These are phyloP conservation scores for Spizellomyces punctatus DNA, from an alignment of 192 early-diverging fungal species.

Conservation along the genomic window DNA sequence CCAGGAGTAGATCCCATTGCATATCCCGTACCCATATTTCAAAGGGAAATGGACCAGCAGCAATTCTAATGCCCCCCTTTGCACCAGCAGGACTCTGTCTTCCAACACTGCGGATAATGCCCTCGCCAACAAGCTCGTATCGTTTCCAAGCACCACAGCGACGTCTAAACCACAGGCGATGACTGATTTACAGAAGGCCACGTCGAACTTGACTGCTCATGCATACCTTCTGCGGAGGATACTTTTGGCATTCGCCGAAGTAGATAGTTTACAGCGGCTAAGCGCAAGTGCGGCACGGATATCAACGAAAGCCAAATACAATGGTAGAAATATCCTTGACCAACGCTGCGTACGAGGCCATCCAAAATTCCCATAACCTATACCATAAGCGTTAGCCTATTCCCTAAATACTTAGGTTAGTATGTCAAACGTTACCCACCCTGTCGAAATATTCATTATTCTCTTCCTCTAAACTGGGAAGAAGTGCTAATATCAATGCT, in stretches of 20 bases:
- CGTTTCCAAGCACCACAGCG: slow-evolving; percentile 37
- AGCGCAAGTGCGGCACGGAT: slow-evolving; percentile 64
- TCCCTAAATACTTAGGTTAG: not conserved
- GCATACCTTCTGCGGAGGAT: slow-evolving; percentile 60
- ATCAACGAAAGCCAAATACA: slow-evolving; percentile 83
- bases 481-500: slow-evolving; percentile 75
- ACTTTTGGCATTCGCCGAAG: slow-evolving; percentile 72
- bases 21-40: slow-evolving; percentile 49
- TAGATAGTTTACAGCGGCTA: slow-evolving; percentile 79
- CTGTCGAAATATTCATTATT: slow-evolving; percentile 80
- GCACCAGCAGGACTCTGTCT: slow-evolving; percentile 80
- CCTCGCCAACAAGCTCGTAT: slow-evolving; percentile 68
- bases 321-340: slow-evolving; percentile 77
- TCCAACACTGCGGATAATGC: slow-evolving; percentile 72
- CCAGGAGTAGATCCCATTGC: not conserved
- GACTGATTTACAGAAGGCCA: not conserved
- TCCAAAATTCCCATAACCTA: slow-evolving; percentile 65
- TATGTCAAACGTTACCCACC: slow-evolving; percentile 37
- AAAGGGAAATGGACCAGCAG: slow-evolving; percentile 74
- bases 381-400: not conserved
- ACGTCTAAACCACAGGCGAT: slow-evolving; percentile 35
- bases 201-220: slow-evolving; percentile 22
- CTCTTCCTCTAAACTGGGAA: slow-evolving; percentile 89
- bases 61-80: slow-evolving; percentile 81
- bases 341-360: slow-evolving; percentile 64